Evolutionary conservation across 2,329 filamentous ascomycete genomes (phyloP).

Genomic region (Myriosclerotinia scirpicola): DNA sequence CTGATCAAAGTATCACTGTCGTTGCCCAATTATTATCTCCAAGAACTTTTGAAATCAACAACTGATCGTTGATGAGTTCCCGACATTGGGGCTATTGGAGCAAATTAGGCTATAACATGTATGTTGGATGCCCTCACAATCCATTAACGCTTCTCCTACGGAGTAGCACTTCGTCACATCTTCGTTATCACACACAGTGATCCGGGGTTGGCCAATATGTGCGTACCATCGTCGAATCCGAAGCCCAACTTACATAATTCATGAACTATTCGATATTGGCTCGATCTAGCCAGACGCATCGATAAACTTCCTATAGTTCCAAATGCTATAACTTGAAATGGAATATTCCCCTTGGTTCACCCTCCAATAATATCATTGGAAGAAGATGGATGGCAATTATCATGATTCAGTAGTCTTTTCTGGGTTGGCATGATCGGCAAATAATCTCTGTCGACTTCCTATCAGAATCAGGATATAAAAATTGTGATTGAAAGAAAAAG

Average conservation of each 20-base stretch:
- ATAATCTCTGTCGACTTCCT: neutral
- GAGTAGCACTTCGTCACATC: constrained; percentile 3
- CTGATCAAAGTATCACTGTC: neutral
- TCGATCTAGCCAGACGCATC: neutral
- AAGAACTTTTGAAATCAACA: neutral
- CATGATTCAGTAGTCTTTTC: too few relatives aligned
- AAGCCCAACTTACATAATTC: neutral
- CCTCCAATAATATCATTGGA: neutral
- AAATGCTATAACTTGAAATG: neutral
- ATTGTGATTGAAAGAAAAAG: neutral
- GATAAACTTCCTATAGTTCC: neutral
- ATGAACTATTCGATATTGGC: neutral
- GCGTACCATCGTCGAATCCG: neutral
- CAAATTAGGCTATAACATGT: neutral
- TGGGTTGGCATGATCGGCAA: neutral
- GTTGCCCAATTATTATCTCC: constrained; percentile 11
- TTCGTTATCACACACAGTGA: neutral
- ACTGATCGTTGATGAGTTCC: neutral
- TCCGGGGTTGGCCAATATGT: neutral
- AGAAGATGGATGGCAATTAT: neutral
- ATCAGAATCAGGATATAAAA: neutral
- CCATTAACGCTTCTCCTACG: neutral
- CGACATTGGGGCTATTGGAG: constrained; percentile 17
- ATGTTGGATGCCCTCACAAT: constrained; percentile 13
- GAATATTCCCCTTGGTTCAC: neutral